A percentile compares a stretch with the other conserved stretches of the same genome.
These are phyloP conservation scores for Platanus orientalis DNA, from an alignment of 164 flowering plant species.

Conservation along the genomic window DNA sequence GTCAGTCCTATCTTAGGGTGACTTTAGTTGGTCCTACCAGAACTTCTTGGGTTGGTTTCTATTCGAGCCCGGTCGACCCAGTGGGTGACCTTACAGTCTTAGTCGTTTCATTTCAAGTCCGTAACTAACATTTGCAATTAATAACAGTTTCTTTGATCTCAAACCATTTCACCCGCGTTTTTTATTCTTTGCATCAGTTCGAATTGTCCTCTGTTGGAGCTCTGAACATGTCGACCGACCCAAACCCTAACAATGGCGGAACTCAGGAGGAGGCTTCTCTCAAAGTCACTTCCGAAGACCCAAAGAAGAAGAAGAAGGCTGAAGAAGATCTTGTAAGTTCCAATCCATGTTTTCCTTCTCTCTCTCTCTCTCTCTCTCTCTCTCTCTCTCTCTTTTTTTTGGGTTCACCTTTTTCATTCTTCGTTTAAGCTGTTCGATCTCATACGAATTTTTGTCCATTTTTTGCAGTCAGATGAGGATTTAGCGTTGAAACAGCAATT, in stretches of 20 bases:
- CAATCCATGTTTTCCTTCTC: too few species aligned
- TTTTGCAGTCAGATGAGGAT: slow-evolving; percentile 87
- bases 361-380: too few species aligned
- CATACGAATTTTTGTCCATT: not conserved
- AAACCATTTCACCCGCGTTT: too few species aligned
- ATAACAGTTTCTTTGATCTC: too few species aligned
- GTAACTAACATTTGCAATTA: too few species aligned
- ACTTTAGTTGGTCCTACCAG: too few species aligned
- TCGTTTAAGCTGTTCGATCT: not conserved
- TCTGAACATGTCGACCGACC: slow-evolving; percentile 38
- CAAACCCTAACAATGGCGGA: slow-evolving; percentile 29
- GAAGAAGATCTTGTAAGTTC: slow-evolving; percentile 81
- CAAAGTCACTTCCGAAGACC: slow-evolving; percentile 66
- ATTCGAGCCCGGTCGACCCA: too few species aligned
- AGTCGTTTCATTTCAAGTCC: too few species aligned
- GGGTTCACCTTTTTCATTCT: not conserved
- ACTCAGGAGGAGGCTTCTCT: slow-evolving; percentile 33
- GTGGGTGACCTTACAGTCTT: too few species aligned
- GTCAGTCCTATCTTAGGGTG: too few species aligned
- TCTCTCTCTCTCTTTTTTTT: slow-evolving; percentile 3
- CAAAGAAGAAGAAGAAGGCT: slow-evolving; percentile 75
- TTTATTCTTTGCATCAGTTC: not conserved
- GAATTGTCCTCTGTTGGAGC: not conserved
- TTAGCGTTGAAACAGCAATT: slow-evolving; percentile 90
- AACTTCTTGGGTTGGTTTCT: too few species aligned